Evolutionary conservation across 352 stramenopile genomes (phyloP), one percentile per base, ranked within the genome.

Genomic region (Peronosclerospora sorghi): DNA sequence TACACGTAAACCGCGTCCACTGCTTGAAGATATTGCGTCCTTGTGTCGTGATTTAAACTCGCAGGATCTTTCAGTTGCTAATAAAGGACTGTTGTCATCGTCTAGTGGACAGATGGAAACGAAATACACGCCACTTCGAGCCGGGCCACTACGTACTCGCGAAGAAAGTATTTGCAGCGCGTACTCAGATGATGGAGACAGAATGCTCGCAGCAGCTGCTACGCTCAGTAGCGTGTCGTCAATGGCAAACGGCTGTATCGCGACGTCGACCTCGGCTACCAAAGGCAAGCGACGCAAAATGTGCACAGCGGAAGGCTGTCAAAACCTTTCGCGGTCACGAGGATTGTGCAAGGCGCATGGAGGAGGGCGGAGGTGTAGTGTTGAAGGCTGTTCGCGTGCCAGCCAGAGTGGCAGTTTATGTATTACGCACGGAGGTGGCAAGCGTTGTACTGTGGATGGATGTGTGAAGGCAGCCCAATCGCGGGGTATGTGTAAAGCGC

Each of bases 401-500:
- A 87, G 73, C 35, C 78, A 90, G 51, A 87, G 78, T 35, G 76
- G 78, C 14, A 88, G 71, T 35, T 45, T 90, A 20, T 90, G 78
- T 32, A 90, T 90, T 50, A 86, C 73, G 15, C 78, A 90, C 41
- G 78, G 78, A 39, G 78, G 78, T 35, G 78, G 78, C 46, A 90
- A 90, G 59, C 78, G 78, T 30, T 90, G 78, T 44, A 88, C 75
- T 0, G 71, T 90, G 9, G 71, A 86, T 1, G 75, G 78, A 4
- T 90, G 78, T 23, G 52, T 73, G 35, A 90, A 88, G 48, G 75
- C 78, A 17, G 78, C 78, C 8, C 78, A 90, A 36, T 85, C 71
- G 10, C 68, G 75, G 14, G 78, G 78, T 6, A 88, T 88, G 78
- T 90, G 78, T 57, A 90, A 90, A 51, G 78, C 78, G 6, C 78